phyloP scores from a whole-genome alignment of 2,329 filamentous ascomycete species.

The Penicillium sclerotigenum region DNA sequence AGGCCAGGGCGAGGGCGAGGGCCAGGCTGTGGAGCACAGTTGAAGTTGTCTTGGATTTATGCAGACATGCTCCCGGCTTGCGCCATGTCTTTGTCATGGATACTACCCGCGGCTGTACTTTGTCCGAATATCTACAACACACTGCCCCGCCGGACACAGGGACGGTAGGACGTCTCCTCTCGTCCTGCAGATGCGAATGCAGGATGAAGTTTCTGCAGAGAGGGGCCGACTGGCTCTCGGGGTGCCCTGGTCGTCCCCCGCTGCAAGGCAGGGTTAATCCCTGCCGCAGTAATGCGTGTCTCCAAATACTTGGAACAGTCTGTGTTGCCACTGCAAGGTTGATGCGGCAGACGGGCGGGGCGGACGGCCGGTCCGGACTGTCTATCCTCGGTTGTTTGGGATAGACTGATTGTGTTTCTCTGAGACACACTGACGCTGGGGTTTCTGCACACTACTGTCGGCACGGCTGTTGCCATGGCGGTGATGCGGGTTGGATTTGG shows the following conservation, averaged over 20 bases:
- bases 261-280: constrained; percentile 11
- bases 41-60: constrained; percentile 16
- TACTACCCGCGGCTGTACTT: not conserved
- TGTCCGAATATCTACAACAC: not conserved
- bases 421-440: constrained; percentile 15
- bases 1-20: constrained; percentile 2
- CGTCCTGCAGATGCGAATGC: not conserved
- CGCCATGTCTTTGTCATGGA: not conserved
- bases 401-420: constrained; percentile 3
- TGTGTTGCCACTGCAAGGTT: constrained; percentile 18
- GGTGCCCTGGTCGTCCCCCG: constrained; percentile 6
- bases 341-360: constrained; percentile 1
- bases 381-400: not conserved
- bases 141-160: not conserved
- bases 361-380: constrained; percentile 12
- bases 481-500: not conserved
- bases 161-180: not conserved
- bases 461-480: constrained; percentile 9
- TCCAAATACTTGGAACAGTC: constrained; percentile 9
- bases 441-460: constrained; percentile 4
- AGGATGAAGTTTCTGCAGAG: not conserved
- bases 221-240: constrained; percentile 1
- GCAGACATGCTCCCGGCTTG: not conserved
- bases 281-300: not conserved
- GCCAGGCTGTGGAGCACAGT: constrained; percentile 17